Conservation (phyloP, 2,329 filamentous ascomycete species). For the Fusarium subtropicale region DNA sequence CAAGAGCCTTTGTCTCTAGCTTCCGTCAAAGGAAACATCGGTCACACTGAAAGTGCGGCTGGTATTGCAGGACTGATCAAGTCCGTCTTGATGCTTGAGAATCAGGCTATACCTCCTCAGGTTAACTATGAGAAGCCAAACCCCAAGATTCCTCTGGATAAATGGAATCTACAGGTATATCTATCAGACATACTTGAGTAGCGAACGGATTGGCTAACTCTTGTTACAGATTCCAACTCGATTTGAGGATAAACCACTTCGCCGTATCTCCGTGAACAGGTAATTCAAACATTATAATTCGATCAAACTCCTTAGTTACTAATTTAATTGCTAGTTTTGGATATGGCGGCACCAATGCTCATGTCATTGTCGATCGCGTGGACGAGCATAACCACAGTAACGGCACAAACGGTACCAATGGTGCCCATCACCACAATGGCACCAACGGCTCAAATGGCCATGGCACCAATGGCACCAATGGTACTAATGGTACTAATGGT, state of each 20-base stretch:
- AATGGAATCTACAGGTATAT: neutral
- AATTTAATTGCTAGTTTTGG: slow-evolving; percentile 32
- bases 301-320: neutral
- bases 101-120: neutral
- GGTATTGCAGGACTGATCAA: slow-evolving; percentile 1
- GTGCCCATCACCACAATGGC: neutral
- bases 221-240: neutral
- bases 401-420: neutral
- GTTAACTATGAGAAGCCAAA: slow-evolving; percentile 38
- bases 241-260: slow-evolving; percentile 1
- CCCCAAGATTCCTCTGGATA: slow-evolving; percentile 44
- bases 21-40: slow-evolving; percentile 1
- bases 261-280: slow-evolving; percentile 25
- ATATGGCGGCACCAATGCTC: slow-evolving; percentile 48
- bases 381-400: neutral
- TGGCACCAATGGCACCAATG: neutral
- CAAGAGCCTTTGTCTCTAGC: slow-evolving; percentile 3
- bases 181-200: neutral
- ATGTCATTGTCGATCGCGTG: slow-evolving; percentile 43
- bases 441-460: neutral
- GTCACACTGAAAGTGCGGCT: slow-evolving; percentile 13
- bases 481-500: neutral
- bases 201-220: neutral
- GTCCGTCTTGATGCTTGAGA: slow-evolving; percentile 1
- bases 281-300: neutral